Evolutionary conservation across 176 grass and related monocot genomes (phyloP).

Genomic region (Oryza australiensis): DNA sequence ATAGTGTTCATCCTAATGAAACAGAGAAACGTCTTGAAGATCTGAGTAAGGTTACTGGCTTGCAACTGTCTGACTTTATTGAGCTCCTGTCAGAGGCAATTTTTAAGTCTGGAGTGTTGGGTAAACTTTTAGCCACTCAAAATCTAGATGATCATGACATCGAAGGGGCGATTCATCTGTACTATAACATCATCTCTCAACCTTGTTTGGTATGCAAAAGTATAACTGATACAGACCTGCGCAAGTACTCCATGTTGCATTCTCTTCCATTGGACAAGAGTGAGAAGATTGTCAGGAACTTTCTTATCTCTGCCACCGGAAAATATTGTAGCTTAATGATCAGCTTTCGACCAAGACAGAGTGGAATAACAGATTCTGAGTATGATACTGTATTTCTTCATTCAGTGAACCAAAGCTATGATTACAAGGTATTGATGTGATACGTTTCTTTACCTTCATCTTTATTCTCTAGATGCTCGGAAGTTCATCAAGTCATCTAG

Average conservation of each 20-base stretch:
- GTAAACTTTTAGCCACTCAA: conserved; percentile 68
- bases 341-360: conserved; percentile 61
- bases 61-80: conserved; percentile 61
- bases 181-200: conserved; percentile 72
- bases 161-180: conserved; percentile 90
- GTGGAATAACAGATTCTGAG: conserved; percentile 32
- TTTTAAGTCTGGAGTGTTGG: conserved; percentile 57
- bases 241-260: conserved; percentile 63
- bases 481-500: neutral
- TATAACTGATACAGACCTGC: conserved; percentile 51
- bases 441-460: neutral
- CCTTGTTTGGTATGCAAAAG: conserved; percentile 68
- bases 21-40: conserved; percentile 47
- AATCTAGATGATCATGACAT: conserved; percentile 88
- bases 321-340: conserved; percentile 98
- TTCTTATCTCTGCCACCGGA: conserved; percentile 72
- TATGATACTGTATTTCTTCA: conserved; percentile 69
- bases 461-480: conserved; percentile 1
- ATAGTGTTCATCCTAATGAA: conserved; percentile 45
- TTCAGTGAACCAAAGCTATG: conserved; percentile 63
- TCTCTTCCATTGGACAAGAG: conserved; percentile 63
- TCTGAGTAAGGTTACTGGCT: conserved; percentile 48
- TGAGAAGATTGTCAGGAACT: conserved; percentile 72
- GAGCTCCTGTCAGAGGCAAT: conserved; percentile 73
- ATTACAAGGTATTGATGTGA: conserved; percentile 77